Percentiles rank a stretch among this genome's conserved stretches.
Conservation (phyloP, 495 filamentous ascomycete species). For the Annulohypoxylon stygium region DNA sequence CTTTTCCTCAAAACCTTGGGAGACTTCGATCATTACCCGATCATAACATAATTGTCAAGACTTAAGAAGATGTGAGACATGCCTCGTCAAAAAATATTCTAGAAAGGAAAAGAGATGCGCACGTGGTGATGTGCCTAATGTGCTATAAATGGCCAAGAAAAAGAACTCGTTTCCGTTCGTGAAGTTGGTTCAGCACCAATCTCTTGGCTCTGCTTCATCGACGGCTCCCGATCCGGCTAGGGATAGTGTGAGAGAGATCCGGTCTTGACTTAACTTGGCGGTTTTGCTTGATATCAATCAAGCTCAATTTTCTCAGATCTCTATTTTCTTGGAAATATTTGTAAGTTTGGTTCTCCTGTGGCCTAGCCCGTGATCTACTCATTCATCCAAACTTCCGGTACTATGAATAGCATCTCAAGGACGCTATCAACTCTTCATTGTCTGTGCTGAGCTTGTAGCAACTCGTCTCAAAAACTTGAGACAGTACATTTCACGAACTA, state of each 20-base stretch:
- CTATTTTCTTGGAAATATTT: constrained; percentile 1
- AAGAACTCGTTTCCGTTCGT: constrained; percentile 18
- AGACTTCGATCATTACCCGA: constrained; percentile 1
- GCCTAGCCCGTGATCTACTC: constrained; percentile 2
- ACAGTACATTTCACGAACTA: background rate
- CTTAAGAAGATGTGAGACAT: constrained; percentile 2
- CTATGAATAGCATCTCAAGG: constrained; percentile 29
- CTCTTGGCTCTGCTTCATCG: constrained; percentile 41
- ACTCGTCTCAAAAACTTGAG: background rate
- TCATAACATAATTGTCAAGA: constrained; percentile 1
- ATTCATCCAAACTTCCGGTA: constrained; percentile 26
- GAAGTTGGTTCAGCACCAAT: constrained; percentile 8
- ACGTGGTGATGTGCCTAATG: constrained; percentile 7
- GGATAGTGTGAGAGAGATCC: constrained; percentile 11
- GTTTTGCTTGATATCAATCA: constrained; percentile 31
- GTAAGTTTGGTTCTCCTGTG: constrained; percentile 5
- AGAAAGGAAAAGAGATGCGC: constrained; percentile 2
- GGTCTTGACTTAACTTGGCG: constrained; percentile 26
- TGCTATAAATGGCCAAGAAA: constrained; percentile 18
- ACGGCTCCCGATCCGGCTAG: constrained; percentile 9
- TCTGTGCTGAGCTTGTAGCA: constrained; percentile 1
- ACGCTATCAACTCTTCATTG: background rate
- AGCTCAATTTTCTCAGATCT: constrained; percentile 30
- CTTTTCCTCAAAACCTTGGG: background rate
- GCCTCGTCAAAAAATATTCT: background rate